Evolutionary conservation across 2,329 filamentous ascomycete species (phyloP), one percentile per base, ranked within the genome.

Genomic region (Gyromitra esculenta): DNA sequence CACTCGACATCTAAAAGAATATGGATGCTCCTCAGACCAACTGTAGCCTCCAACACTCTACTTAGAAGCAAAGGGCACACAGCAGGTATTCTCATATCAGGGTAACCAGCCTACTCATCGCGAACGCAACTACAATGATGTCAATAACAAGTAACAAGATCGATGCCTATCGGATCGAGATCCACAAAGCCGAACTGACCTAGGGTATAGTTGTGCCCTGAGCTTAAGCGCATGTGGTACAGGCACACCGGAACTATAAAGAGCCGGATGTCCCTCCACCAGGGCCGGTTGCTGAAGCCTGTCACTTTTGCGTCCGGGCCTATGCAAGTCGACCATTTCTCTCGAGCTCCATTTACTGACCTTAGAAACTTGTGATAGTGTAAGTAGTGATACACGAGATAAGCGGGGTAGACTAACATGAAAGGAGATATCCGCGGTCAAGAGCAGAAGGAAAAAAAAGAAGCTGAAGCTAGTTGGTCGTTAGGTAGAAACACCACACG

Each of bases 371-470:
- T 69, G 57, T 39, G 45, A 63, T 63, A 54, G 35, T 63, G 35
- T 63, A 66, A 54, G 63, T 45, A 63, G 69, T 73, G 72, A 63
- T 65, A 71, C 59, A 64, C 52, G 56, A 70, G 57, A 65, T 70
- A 69, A 75, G 72, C 72, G 72, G 66, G 72, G 72, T 75, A 75
- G 45, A 57, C 31, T 57, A 75, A 63, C 39, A 39, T 45, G 35
- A 45, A 48, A 70, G 57, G n/a, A 65, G 39, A 37, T 62, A 59
- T 70, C 64, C 15, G 65, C 72, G 65, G 59, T 70, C 31, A 71
- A 43, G 68, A 31, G 25, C 25, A 31, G 25, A 31, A 31, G 25
- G 2, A 31, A 31, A 31, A 31, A 63, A 63, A 13, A 31, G 39
- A 59, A 56, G 39, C 39, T 35, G 35, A 64, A 64, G 39, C 43